phyloP scores from a whole-genome alignment of 352 stramenopile genomes.

The Elongisporangium anandrum region DNA sequence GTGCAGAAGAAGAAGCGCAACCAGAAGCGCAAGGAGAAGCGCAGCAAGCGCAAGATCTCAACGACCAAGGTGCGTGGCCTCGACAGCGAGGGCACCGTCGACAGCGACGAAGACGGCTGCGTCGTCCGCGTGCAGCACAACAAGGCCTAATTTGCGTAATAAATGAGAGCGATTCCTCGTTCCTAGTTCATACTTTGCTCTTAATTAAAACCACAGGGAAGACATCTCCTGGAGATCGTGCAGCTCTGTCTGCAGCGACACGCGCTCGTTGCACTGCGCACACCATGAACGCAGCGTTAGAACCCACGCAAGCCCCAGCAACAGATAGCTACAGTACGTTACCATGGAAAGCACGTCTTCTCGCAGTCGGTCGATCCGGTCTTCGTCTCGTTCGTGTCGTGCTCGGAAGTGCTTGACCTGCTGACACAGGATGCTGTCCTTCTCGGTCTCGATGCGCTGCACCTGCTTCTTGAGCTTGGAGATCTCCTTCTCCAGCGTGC shows the following conservation, averaged over 20 bases:
- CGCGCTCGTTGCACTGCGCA: constrained; percentile 50
- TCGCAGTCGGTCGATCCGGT: constrained; percentile 44
- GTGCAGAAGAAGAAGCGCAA: constrained; percentile 67
- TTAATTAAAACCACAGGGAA: constrained; percentile 34
- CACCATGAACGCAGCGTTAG: not conserved
- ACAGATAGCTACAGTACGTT: constrained; percentile 7
- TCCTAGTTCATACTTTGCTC: not conserved
- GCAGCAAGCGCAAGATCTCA: constrained; percentile 78
- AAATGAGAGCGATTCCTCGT: not conserved
- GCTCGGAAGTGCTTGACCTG: constrained; percentile 37
- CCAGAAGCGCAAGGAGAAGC: constrained; percentile 71
- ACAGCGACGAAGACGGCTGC: constrained; percentile 20
- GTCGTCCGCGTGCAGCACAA: constrained; percentile 8
- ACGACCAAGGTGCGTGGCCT: constrained; percentile 40
- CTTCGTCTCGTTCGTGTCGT: constrained; percentile 40
- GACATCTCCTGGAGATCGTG: constrained; percentile 54
- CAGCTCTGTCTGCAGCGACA: constrained; percentile 49
- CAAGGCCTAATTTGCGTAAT: constrained; percentile 1
- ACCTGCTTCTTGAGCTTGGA: constrained; percentile 35
- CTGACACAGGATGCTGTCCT: constrained; percentile 54
- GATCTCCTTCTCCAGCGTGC: constrained; percentile 55
- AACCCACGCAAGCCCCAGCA: not conserved
- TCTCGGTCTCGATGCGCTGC: constrained; percentile 37
- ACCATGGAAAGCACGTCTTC: constrained; percentile 57
- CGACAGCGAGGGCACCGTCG: constrained; percentile 19